Conservation (phyloP, 257 asterid species). For the Scutellaria minor region DNA sequence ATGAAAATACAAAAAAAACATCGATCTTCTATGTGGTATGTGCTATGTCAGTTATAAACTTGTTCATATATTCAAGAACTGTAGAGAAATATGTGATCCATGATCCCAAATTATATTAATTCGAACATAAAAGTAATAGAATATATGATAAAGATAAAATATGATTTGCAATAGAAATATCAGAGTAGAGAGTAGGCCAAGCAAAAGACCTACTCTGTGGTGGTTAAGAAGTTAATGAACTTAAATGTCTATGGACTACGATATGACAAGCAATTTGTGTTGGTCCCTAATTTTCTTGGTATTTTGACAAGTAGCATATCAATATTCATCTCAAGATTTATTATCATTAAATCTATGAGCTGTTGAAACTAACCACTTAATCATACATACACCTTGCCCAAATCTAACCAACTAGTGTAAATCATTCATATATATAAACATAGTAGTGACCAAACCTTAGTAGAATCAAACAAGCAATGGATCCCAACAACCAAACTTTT, state of each 20-base stretch:
- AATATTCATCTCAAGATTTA: constrained; percentile 19
- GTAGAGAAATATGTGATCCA: too few species aligned
- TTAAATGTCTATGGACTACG: constrained; percentile 22
- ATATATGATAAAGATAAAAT: not conserved
- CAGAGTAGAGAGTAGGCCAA: not conserved
- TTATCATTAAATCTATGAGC: constrained; percentile 31
- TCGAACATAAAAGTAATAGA: too few species aligned
- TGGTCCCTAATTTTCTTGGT: constrained; percentile 23
- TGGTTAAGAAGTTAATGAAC: constrained; percentile 29
- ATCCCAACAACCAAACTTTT: constrained; percentile 31
- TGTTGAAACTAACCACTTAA: constrained; percentile 34
- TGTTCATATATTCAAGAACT: too few species aligned
- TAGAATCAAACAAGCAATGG: constrained; percentile 29
- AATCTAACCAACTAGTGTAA: constrained; percentile 14
- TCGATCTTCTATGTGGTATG: too few species aligned
- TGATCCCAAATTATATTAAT: too few species aligned
- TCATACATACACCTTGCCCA: not conserved
- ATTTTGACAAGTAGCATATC: constrained; percentile 10
- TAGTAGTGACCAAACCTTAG: not conserved
- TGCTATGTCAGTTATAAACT: too few species aligned
- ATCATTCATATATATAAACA: constrained; percentile 6
- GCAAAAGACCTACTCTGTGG: not conserved
- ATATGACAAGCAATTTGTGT: constrained; percentile 16
- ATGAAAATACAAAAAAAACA: too few species aligned
- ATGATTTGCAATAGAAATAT: not conserved